phyloP scores from a whole-genome alignment of 75 land plant genomes.

The Adiantum capillusveneris region DNA sequence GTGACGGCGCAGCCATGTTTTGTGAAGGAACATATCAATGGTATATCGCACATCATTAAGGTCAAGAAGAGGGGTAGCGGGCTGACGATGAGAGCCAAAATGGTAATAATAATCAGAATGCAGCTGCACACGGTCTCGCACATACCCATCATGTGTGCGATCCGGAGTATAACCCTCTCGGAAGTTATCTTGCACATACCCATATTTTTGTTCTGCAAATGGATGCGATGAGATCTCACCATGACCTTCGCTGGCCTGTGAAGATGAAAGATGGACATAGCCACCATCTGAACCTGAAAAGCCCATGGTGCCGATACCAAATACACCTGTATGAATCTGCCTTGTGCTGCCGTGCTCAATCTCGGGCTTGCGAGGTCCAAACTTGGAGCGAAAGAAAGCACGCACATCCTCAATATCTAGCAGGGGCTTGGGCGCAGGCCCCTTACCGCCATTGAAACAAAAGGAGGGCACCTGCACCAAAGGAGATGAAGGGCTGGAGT shows the following conservation, averaged over 20 bases:
- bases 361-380: neutral
- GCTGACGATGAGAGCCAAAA: neutral
- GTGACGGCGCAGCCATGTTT: neutral
- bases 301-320: neutral
- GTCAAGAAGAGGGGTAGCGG: constrained; percentile 2
- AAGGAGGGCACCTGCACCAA: too few relatives aligned
- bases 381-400: constrained; percentile 5
- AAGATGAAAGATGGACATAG: too few relatives aligned
- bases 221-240: constrained; percentile 5
- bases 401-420: constrained; percentile 19
- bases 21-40: neutral
- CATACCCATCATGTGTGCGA: too few relatives aligned
- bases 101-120: neutral
- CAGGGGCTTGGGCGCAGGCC: constrained; percentile 5
- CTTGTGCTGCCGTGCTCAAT: too few relatives aligned
- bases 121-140: neutral
- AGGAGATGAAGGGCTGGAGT: too few relatives aligned
- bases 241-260: too few relatives aligned
- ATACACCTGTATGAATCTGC: neutral
- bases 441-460: too few relatives aligned
- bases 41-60: constrained; percentile 17
- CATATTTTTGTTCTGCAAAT: neutral
- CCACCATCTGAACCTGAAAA: too few relatives aligned
- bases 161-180: too few relatives aligned
- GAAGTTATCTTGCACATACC: too few relatives aligned